Evolutionary conservation across 495 filamentous ascomycete genomes (phyloP).

Genomic region (Hyaloscypha variabilis): DNA sequence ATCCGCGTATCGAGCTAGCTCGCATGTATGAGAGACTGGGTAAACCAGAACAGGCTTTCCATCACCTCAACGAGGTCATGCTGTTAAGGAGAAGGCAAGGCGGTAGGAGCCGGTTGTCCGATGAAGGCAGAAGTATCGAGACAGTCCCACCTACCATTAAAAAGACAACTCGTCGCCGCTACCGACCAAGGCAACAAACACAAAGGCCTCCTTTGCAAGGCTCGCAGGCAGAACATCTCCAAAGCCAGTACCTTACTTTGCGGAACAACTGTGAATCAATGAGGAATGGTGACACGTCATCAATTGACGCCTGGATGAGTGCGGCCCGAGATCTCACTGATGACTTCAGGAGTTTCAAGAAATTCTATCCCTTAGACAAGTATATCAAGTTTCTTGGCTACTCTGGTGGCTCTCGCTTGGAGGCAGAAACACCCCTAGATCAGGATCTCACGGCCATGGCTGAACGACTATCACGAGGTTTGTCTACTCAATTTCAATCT

Average conservation of each 20-base stretch:
- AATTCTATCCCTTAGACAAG: slow-evolving; percentile 77
- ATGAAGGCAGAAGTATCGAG: neutral
- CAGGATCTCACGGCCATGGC: slow-evolving; percentile 72
- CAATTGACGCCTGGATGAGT: slow-evolving; percentile 69
- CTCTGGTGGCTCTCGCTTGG: slow-evolving; percentile 35
- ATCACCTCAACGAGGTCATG: slow-evolving; percentile 73
- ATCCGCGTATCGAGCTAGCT: slow-evolving; percentile 74
- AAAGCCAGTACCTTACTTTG: slow-evolving; percentile 59
- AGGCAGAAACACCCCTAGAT: slow-evolving; percentile 52
- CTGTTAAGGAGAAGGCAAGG: slow-evolving; percentile 45
- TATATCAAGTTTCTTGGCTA: slow-evolving; percentile 71
- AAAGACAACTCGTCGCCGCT: slow-evolving; percentile 34
- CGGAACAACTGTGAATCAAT: slow-evolving; percentile 52
- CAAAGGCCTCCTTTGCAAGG: slow-evolving; percentile 1
- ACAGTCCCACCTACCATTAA: neutral
- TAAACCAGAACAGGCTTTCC: slow-evolving; percentile 70
- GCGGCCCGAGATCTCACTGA: slow-evolving; percentile 74
- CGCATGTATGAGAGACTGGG: slow-evolving; percentile 76
- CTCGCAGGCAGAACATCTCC: slow-evolving; percentile 49
- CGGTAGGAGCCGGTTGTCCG: neutral
- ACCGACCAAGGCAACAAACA: slow-evolving; percentile 32
- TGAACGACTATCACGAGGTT: slow-evolving; percentile 60
- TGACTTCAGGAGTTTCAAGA: slow-evolving; percentile 75
- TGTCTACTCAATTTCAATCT: slow-evolving; percentile 10
- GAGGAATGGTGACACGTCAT: slow-evolving; percentile 52